Base-by-base conservation (phyloP, 345 rosid species). In the Euphorbia pulcherrima region DNA sequence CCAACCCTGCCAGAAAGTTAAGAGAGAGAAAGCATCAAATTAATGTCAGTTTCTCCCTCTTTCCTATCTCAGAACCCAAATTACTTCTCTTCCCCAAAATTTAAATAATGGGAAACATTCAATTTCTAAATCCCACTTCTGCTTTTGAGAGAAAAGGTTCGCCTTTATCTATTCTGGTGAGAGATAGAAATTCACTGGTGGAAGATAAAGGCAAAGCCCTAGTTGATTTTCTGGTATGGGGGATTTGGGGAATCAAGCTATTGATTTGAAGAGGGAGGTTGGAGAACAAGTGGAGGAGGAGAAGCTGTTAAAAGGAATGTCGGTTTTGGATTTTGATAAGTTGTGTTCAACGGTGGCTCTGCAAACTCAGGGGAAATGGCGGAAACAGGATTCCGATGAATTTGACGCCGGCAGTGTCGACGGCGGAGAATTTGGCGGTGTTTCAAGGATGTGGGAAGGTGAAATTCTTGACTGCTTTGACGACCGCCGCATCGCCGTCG, bases 401-500 rank as follows among this genome's bases (percentile, higher is more conserved):
- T 73, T 8, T 16, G 75, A 75, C 14, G 84, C 59, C 11, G 86
- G 68, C 1, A 76, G 74, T 50, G 86, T 13, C 48, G 29, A 20
- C 9, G 89, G 73, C 12, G 93, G 77, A 2, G 83, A 80, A 50
- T 70, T 80, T 40, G 89, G 90, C 9, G 89, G 87, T 33, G 96
- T 88, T 60, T 87, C 90, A 2, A 84, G 98, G 78, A 80, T 93
- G 87, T 93, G 98, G 98, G 98, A 93, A 83, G 96, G 96, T 46
- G 91, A 84, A 68, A 84, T 89, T 21, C 84, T 86, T 62, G 96
- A 85, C 77, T 89, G 88, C 82, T 78, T 85, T 51, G 90, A 89
- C 41, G 90, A 93, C 80, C 90, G 87, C 75, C 90, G 82, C 33
- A 63, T 90, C 67, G 90, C 96, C 69, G 72, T 86, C 56, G 83